phyloP scores from a whole-genome alignment of 345 rosid genomes.

The Pelargonium nanum region DNA sequence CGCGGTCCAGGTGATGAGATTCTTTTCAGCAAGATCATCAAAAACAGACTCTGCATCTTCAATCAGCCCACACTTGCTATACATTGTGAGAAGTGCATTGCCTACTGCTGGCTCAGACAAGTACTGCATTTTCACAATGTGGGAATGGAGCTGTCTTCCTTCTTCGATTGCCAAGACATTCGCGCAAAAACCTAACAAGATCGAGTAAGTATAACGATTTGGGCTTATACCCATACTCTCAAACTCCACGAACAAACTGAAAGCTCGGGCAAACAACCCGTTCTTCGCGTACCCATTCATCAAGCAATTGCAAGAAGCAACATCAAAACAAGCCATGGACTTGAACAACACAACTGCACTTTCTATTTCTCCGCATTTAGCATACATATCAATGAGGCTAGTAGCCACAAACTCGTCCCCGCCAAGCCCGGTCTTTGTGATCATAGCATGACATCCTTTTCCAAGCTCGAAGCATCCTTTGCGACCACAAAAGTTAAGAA shows the following conservation, averaged over 20 bases:
- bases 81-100: slow-evolving; percentile 24
- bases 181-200: background rate
- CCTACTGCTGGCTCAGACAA: slow-evolving; percentile 15
- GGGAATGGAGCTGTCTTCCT: background rate
- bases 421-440: background rate
- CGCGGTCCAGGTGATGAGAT: slow-evolving; percentile 20
- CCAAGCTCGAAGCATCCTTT: background rate
- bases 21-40: slow-evolving; percentile 10
- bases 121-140: background rate
- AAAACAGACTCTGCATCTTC: slow-evolving; percentile 18
- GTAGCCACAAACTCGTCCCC: slow-evolving; percentile 17
- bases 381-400: slow-evolving; percentile 24
- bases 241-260: background rate
- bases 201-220: background rate
- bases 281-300: background rate
- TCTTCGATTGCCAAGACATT: background rate
- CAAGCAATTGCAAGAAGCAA: background rate
- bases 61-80: slow-evolving; percentile 15
- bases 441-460: background rate
- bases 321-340: slow-evolving; percentile 1
- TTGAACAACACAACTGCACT: slow-evolving; percentile 11
- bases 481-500: background rate
- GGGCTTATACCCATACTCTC: background rate
- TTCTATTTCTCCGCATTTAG: slow-evolving; percentile 19
- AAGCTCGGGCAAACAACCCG: background rate